Conservation (phyloP, 23 red algal genomes). For the Gracilaria gracilis region DNA sequence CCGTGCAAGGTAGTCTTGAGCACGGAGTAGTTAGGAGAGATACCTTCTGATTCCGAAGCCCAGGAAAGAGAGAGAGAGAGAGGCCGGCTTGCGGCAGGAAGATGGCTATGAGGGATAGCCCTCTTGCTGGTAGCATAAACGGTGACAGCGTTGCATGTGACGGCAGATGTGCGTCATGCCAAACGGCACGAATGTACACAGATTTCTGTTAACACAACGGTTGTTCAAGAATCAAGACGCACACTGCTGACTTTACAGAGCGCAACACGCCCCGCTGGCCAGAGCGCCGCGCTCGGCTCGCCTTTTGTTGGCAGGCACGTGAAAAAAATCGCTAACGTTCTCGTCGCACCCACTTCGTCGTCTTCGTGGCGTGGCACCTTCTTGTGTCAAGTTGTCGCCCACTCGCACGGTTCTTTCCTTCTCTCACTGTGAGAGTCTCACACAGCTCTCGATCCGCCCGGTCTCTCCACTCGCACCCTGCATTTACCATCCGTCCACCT, state of each 20-base stretch:
- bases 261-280: background rate
- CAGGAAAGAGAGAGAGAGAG: too few species aligned
- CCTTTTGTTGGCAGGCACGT: background rate
- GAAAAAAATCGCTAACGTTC: background rate
- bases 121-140: too few species aligned
- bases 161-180: background rate
- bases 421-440: background rate
- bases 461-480: background rate
- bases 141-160: too few species aligned
- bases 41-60: too few species aligned
- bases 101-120: too few species aligned
- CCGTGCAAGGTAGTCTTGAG: too few species aligned
- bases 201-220: too few species aligned
- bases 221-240: background rate
- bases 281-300: background rate
- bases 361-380: too few species aligned
- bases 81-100: too few species aligned
- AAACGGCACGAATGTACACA: background rate
- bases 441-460: background rate
- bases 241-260: background rate
- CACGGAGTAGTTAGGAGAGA: too few species aligned
- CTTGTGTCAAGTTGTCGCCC: too few species aligned
- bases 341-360: background rate
- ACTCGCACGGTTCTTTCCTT: too few species aligned
- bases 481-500: background rate